These are phyloP conservation scores for Dacryopinax spathularia DNA, from an alignment of 768 basidiomycete species.

Conservation along the genomic window DNA sequence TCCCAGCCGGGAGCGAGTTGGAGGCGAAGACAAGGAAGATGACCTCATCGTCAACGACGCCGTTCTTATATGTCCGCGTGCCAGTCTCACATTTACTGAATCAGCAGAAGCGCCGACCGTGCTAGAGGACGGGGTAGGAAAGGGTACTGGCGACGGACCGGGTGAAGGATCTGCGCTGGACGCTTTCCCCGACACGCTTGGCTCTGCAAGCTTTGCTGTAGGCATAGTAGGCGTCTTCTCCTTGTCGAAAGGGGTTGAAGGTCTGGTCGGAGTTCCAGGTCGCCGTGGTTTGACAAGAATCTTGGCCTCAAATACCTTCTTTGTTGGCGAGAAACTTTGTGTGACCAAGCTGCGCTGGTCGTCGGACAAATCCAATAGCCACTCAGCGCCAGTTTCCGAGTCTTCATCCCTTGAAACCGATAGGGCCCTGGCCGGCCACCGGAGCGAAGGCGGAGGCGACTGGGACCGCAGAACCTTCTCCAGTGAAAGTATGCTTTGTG, in stretches of 20 bases:
- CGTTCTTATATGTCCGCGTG: not conserved
- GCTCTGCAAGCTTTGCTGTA: not conserved
- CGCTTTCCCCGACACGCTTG: not conserved
- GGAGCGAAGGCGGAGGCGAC: slow-evolving; percentile 50
- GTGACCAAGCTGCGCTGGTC: slow-evolving; percentile 13
- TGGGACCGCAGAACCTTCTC: slow-evolving; percentile 57
- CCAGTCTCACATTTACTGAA: not conserved
- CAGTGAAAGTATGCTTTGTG: slow-evolving; percentile 54
- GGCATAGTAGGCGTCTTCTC: not conserved
- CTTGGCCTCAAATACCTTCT: not conserved
- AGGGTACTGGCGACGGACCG: not conserved
- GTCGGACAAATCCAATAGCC: slow-evolving; percentile 18
- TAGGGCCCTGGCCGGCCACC: slow-evolving; percentile 48
- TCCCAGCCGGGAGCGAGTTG: not conserved
- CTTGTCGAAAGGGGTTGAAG: not conserved
- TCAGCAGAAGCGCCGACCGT: not conserved
- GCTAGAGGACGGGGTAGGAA: not conserved
- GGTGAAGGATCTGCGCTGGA: not conserved
- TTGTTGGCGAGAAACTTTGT: slow-evolving; percentile 6
- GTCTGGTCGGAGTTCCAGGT: slow-evolving; percentile 4
- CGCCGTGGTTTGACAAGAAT: slow-evolving; percentile 12
- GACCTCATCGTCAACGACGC: slow-evolving; percentile 16
- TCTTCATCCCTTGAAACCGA: not conserved
- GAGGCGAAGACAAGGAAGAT: not conserved
- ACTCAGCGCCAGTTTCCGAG: slow-evolving; percentile 12